Conservation (phyloP, 495 filamentous ascomycete species). For the Penicillium coprophilum region DNA sequence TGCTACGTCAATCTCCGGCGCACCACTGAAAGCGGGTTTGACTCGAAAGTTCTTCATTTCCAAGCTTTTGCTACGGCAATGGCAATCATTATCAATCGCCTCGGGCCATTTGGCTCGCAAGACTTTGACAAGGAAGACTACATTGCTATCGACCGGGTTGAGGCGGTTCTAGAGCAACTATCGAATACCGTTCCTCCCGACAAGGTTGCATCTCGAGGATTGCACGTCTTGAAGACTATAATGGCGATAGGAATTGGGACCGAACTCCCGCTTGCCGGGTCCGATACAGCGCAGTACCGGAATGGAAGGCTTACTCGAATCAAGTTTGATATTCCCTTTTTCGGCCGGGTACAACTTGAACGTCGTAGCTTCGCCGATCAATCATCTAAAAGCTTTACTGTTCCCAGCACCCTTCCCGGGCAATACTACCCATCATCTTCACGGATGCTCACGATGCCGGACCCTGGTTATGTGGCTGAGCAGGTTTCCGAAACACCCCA, state of each 20-base stretch:
- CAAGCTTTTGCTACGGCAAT: conserved; percentile 51
- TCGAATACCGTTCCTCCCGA: conserved; percentile 3
- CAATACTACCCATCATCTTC: not conserved
- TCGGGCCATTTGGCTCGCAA: conserved; percentile 23
- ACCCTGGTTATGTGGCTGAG: not conserved
- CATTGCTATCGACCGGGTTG: conserved; percentile 7
- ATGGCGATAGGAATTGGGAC: conserved; percentile 3
- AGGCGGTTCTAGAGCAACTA: conserved; percentile 6
- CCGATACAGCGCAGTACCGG: too few relatives aligned
- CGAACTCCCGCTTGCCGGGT: not conserved
- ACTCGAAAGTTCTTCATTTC: conserved; percentile 53
- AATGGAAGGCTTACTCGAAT: conserved; percentile 7
- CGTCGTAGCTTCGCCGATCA: not conserved
- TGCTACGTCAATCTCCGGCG: conserved; percentile 43
- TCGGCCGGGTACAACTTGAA: conserved; percentile 18
- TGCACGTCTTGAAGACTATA: conserved; percentile 11
- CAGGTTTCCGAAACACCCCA: not conserved
- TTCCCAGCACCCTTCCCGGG: not conserved
- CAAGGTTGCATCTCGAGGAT: conserved; percentile 14
- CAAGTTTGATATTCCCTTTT: conserved; percentile 19
- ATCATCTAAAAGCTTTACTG: not conserved
- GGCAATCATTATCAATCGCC: conserved; percentile 44
- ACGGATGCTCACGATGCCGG: not conserved
- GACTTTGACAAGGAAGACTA: conserved; percentile 1
- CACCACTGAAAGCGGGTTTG: conserved; percentile 26